Evolutionary conservation across 768 basidiomycete species (phyloP), one percentile per base, ranked within the genome.

Genomic region (Gymnopilus junonius): DNA sequence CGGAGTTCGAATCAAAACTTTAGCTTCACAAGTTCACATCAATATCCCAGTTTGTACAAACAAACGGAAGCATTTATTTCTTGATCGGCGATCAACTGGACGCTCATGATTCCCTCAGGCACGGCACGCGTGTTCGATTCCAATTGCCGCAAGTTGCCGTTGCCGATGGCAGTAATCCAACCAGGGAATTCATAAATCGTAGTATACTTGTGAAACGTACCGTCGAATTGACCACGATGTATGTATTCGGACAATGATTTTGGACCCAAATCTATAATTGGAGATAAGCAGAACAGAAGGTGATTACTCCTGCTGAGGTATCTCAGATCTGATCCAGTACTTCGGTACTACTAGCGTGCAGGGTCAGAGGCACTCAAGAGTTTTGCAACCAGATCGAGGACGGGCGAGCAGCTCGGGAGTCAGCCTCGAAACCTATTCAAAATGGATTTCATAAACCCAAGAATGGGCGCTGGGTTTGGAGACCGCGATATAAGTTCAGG

Each of bases 71-170:
- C 62, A 70, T 66, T 73, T 70, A n/a, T 73, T 71, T 71, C 69
- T 78, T 87, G 86, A 87, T 87, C 84, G 80, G 84, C 84, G 86
- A 87, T 87, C 86, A 87, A 80, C 75, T 75, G 42, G 35, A 42
- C 55, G 56, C 61, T 57, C 59, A 39, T 56, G 34, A 53, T 64
- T 29, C 66, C 62, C 62, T 67, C 74, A 80, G 76, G 77, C 74
- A 80, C 80, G 63, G 57, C 65, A 66, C 66, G 62, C 69, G 59
- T 62, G 64, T 67, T 68, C 69, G 66, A 69, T 64, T 70, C 72
- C 63, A 76, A 74, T 70, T 69, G 75, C 76, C 79, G 79, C 72
- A 71, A 74, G 25, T 72, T 76, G 70, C 77, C 78, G 76, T 59
- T 62, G 65, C 66, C 73, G 69, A 70, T 62, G 61, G 56, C 58